A percentile compares a stretch with the other conserved stretches of the same genome.
Conservation (phyloP, 129 eudicot genomes). For the Apium graveolens region DNA sequence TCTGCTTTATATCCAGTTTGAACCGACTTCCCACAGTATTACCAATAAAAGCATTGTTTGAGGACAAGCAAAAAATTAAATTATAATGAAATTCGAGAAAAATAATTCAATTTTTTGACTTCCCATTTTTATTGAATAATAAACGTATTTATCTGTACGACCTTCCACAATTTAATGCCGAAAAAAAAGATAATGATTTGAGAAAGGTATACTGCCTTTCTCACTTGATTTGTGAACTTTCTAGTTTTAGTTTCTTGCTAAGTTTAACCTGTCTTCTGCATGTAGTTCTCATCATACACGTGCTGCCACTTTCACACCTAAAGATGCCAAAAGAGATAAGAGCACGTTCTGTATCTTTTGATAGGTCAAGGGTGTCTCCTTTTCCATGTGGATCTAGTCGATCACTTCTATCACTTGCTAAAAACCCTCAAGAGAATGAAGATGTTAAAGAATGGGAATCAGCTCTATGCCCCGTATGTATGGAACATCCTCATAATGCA, state of each 20-base stretch:
- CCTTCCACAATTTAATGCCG: neutral
- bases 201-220: neutral
- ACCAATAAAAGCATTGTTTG: neutral
- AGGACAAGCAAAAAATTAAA: neutral
- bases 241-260: neutral
- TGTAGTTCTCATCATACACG: neutral
- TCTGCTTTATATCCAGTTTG: neutral
- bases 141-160: no score
- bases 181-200: neutral
- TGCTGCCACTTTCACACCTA: conserved; percentile 4
- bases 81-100: neutral
- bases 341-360: conserved; percentile 65
- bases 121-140: neutral
- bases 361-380: conserved; percentile 66
- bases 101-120: neutral
- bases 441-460: conserved; percentile 77
- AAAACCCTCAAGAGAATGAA: conserved; percentile 42
- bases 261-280: neutral
- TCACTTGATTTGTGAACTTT: neutral
- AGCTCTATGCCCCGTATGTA: conserved; percentile 86
- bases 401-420: conserved; percentile 31
- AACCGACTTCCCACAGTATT: neutral
- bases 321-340: conserved; percentile 85
- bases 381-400: conserved; percentile 50
- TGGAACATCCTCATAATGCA: conserved; percentile 98